Percentiles rank a stretch among this genome's conserved stretches.
These are phyloP conservation scores for bread wheat (Triticum aestivum) DNA, from an alignment of 176 grass and related monocot species.

Conservation along the genomic window IWGSC_CS_RefSeq_v2.1 NC_057813.1:629448017-629448516, in stretches of 20 bases:
- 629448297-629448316: slow-evolving; percentile 11
- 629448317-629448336: slow-evolving; percentile 39
- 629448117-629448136: slow-evolving; percentile 49
- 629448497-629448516: not conserved
- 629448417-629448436: not conserved
- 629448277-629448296: no score
- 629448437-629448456: not conserved
- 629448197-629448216: slow-evolving; percentile 34
- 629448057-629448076: not conserved
- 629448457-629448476: not conserved
- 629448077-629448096: not conserved
- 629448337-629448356: slow-evolving; percentile 31
- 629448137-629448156: slow-evolving; percentile 46
- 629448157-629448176: slow-evolving; percentile 52
- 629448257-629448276: no score
- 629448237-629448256: slow-evolving; percentile 29
- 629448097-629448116: slow-evolving; percentile 40
- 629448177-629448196: slow-evolving; percentile 46
- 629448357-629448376: not conserved
- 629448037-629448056: not conserved
- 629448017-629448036: not conserved
- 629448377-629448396: not conserved
- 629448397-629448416: not conserved
- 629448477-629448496: not conserved
- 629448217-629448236: slow-evolving; percentile 33